Evolutionary conservation across 108 stramenopile species (phyloP).

Genomic region (Fistulifera pelliculosa): DNA sequence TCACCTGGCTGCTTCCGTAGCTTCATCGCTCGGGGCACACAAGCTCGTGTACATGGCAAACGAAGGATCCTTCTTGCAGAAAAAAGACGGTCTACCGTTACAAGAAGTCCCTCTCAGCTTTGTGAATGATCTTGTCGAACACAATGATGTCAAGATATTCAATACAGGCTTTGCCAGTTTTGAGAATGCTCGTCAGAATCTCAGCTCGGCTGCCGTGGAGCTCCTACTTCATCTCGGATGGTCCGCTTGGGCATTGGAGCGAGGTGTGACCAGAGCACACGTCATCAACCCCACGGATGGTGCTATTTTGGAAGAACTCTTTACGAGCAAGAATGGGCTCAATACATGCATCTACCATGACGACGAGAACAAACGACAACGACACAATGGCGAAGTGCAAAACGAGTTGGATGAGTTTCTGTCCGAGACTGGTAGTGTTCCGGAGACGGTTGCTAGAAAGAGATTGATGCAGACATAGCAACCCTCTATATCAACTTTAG

Average conservation of each 20-base stretch:
- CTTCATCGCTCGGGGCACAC: constrained; percentile 34
- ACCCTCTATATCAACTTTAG: no score
- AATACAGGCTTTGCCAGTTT: constrained; percentile 17
- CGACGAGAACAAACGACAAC: constrained; percentile 11
- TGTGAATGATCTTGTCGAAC: constrained; percentile 12
- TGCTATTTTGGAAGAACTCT: constrained; percentile 49
- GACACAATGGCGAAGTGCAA: background rate
- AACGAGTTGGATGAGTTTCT: no score
- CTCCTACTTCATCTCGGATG: constrained; percentile 49
- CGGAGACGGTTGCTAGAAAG: no score
- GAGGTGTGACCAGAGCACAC: constrained; percentile 56
- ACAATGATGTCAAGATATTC: constrained; percentile 13
- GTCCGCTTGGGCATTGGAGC: constrained; percentile 43
- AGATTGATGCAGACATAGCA: no score
- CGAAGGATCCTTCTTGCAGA: constrained; percentile 30
- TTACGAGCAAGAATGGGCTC: constrained; percentile 41
- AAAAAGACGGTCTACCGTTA: constrained; percentile 13
- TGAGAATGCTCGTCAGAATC: constrained; percentile 6
- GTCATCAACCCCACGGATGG: constrained; percentile 50
- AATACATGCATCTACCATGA: constrained; percentile 54
- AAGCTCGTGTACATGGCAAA: constrained; percentile 51
- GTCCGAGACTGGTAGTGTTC: no score
- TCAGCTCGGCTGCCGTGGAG: constrained; percentile 8
- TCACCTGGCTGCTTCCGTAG: constrained; percentile 42
- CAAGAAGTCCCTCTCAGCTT: constrained; percentile 30